phyloP scores from a whole-genome alignment of 805 yeast species.

The Yamadazyma endophytica region DNA sequence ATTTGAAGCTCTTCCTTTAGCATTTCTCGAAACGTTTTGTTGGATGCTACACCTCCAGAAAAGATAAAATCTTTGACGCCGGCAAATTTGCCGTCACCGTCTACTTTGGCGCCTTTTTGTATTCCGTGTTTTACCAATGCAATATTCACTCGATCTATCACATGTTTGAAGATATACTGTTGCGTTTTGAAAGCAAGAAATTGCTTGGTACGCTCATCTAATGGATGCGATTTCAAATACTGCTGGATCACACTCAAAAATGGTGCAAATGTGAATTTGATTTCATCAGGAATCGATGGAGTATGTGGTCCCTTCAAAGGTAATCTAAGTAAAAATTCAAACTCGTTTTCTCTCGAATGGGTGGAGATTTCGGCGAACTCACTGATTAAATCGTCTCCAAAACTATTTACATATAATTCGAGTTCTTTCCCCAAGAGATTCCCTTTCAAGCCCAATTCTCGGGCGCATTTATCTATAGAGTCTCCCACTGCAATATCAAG shows the following conservation, averaged over 20 bases:
- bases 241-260: slow-evolving; percentile 55
- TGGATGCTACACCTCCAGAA: slow-evolving; percentile 95
- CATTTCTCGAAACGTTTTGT: slow-evolving; percentile 48
- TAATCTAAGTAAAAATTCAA: slow-evolving; percentile 20
- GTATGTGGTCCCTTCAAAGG: slow-evolving; percentile 33
- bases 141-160: slow-evolving; percentile 57
- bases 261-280: slow-evolving; percentile 71
- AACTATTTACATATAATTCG: slow-evolving; percentile 48
- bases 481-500: slow-evolving; percentile 92
- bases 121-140: slow-evolving; percentile 39
- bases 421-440: slow-evolving; percentile 83
- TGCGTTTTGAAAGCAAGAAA: slow-evolving; percentile 60
- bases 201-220: slow-evolving; percentile 31
- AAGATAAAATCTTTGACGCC: slow-evolving; percentile 59
- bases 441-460: slow-evolving; percentile 76
- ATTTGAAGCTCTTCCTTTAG: slow-evolving; percentile 36
- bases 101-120: slow-evolving; percentile 6
- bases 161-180: slow-evolving; percentile 65
- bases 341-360: slow-evolving; percentile 17
- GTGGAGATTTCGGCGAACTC: slow-evolving; percentile 19
- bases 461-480: slow-evolving; percentile 87
- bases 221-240: slow-evolving; percentile 10
- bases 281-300: slow-evolving; percentile 19
- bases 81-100: slow-evolving; percentile 36
- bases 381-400: slow-evolving; percentile 24